Evolutionary conservation across 2,329 filamentous ascomycete species (phyloP), one percentile per base, ranked within the genome.

Genomic region (Apiospora sp.): DNA sequence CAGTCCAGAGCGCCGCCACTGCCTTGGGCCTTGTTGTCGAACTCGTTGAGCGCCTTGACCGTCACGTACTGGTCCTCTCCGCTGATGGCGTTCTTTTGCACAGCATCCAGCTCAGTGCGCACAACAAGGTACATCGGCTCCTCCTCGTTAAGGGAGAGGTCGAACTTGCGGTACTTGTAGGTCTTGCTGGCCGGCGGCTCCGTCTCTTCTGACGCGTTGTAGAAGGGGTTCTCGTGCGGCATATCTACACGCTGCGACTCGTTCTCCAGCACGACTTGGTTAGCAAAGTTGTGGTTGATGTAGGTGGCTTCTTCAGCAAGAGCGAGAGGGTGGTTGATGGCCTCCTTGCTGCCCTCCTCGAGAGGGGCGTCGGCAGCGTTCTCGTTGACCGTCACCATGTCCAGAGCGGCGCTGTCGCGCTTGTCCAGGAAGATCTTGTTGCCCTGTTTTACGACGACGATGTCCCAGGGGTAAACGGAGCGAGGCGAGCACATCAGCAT

Each of bases 281-380:
- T 94, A 78, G 94, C 93, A 84, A 99, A 99, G 88, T 98, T 97
- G 90, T 98, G 96, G 91, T 99, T 99, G 90, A 99, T 99, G 87
- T 98, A 97, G 70, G 96, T 99, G 71, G 96, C 96, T 86, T 99
- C 96, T 84, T 98, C 93, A 80, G 97, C 96, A 72, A 99, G 91
- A 71, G 95, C 94, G 71, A 88, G 86, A n/a, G 96, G 96, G 81
- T 95, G 95, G 90, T 99, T 99, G 85, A 99, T 93, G 76, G 90
- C 88, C 82, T 99, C 96, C 86, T 98, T 97, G 87, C 94, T 95
- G 79, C 94, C 94, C 80, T 98, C 96, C 83, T 99, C 96, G 71
- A 98, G 89, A 49, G 96, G 96, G 37, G 96, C 94, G 83, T 99
- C 96, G 74, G 93, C 93, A 13, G 96, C 96, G 84, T 99, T 99